phyloP scores from a whole-genome alignment of 129 eudicot species.

The Logfia minima region DNA sequence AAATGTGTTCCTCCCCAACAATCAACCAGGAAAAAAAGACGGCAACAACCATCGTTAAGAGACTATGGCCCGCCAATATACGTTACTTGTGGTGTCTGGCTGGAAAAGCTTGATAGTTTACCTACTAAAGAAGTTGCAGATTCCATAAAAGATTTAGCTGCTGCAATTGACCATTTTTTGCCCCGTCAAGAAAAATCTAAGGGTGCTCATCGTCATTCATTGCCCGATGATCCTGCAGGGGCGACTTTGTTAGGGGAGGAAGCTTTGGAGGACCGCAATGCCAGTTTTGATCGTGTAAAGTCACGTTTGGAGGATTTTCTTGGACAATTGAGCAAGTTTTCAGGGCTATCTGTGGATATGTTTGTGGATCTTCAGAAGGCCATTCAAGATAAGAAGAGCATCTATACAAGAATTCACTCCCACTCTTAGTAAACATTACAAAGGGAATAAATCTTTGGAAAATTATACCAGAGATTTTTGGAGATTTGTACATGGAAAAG shows the following conservation, averaged over 20 bases:
- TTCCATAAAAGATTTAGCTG: constrained; percentile 62
- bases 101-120: constrained; percentile 51
- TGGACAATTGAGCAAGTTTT: constrained; percentile 53
- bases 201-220: constrained; percentile 30
- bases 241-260: constrained; percentile 50
- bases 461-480: constrained; percentile 18
- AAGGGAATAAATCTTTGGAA: constrained; percentile 15
- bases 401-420: constrained; percentile 46
- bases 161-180: constrained; percentile 55
- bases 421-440: constrained; percentile 24
- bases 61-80: constrained; percentile 80
- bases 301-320: constrained; percentile 60
- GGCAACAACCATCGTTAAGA: constrained; percentile 48
- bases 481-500: constrained; percentile 27
- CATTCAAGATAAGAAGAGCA: constrained; percentile 61
- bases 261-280: constrained; percentile 42
- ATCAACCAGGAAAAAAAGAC: constrained; percentile 54
- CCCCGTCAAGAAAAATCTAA: constrained; percentile 82
- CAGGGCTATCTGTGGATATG: constrained; percentile 63
- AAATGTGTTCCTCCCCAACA: constrained; percentile 72
- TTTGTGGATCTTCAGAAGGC: constrained; percentile 59
- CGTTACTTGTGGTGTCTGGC: constrained; percentile 75
- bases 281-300: constrained; percentile 55
- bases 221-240: constrained; percentile 37
- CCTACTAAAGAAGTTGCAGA: constrained; percentile 72